Conservation (phyloP, 768 basidiomycete species). For the Lactarius quietus region DNA sequence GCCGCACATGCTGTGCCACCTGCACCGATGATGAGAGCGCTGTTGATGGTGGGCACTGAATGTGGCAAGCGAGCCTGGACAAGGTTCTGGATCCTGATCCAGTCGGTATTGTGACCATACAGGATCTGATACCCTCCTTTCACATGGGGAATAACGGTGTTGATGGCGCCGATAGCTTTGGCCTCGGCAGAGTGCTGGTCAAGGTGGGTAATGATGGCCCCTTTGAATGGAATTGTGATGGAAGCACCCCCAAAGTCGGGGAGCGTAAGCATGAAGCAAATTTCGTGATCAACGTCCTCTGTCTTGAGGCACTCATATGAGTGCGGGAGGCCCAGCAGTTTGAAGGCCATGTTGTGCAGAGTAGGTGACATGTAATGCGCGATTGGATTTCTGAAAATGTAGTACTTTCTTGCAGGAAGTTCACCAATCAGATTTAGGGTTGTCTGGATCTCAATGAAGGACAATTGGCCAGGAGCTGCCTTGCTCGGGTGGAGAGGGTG, state of each 20-base stretch:
- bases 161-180: slow-evolving; percentile 87
- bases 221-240: slow-evolving; percentile 94
- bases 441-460: slow-evolving; percentile 80
- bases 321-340: slow-evolving; percentile 79
- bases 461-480: slow-evolving; percentile 92
- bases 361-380: slow-evolving; percentile 87
- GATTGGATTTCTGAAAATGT: slow-evolving; percentile 89
- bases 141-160: slow-evolving; percentile 72
- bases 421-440: slow-evolving; percentile 80
- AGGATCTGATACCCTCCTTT: slow-evolving; percentile 48
- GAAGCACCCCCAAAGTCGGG: slow-evolving; percentile 91
- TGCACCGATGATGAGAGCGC: slow-evolving; percentile 86
- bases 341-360: slow-evolving; percentile 87
- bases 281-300: slow-evolving; percentile 54
- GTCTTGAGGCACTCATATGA: slow-evolving; percentile 79
- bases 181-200: slow-evolving; percentile 80
- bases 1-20: slow-evolving; percentile 95
- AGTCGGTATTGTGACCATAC: slow-evolving; percentile 94
- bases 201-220: slow-evolving; percentile 82
- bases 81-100: slow-evolving; percentile 76
- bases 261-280: slow-evolving; percentile 57
- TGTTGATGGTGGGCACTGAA: slow-evolving; percentile 36
- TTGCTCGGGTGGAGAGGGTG: slow-evolving; percentile 82
- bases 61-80: slow-evolving; percentile 43
- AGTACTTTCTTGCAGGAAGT: slow-evolving; percentile 70